Evolutionary conservation across 441 rosid genomes (phyloP).

Genomic region (Bruguiera hainesii): DNA sequence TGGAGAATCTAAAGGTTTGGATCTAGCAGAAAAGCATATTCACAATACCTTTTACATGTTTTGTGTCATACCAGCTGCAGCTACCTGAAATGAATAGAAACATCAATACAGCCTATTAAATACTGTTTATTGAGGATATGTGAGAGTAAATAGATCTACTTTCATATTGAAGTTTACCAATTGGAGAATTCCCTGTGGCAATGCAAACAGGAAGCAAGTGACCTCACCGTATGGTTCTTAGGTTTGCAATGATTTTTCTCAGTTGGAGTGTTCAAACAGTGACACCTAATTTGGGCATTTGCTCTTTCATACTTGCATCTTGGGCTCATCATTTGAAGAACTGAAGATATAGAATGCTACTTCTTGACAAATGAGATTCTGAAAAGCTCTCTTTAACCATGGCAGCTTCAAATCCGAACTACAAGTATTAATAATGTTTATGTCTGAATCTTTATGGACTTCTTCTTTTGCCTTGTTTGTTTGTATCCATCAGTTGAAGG

Average conservation of each 20-base stretch:
- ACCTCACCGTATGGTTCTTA: not conserved
- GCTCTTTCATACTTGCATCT: not conserved
- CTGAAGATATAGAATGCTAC: not conserved
- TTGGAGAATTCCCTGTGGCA: not conserved
- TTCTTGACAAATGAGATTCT: not conserved
- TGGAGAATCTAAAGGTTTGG: conserved; percentile 76
- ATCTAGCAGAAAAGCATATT: not conserved
- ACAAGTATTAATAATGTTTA: too few relatives aligned
- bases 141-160: not conserved
- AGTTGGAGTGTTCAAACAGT: not conserved
- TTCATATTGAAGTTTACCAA: not conserved
- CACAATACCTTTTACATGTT: not conserved
- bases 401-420: too few relatives aligned
- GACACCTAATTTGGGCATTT: conserved; percentile 1
- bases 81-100: conserved; percentile 6
- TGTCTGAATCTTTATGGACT: not conserved
- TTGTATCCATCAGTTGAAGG: conserved; percentile 51
- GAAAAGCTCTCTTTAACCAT: not conserved
- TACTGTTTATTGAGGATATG: not conserved
- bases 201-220: too few relatives aligned
- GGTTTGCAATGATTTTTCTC: not conserved
- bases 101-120: not conserved
- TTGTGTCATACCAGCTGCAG: not conserved
- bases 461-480: conserved; percentile 19
- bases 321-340: not conserved